A percentile compares a stretch with the other conserved stretches of the same genome.
Conservation (phyloP, 306 rosid genomes). For the Lithocarpus polystachyus region DNA sequence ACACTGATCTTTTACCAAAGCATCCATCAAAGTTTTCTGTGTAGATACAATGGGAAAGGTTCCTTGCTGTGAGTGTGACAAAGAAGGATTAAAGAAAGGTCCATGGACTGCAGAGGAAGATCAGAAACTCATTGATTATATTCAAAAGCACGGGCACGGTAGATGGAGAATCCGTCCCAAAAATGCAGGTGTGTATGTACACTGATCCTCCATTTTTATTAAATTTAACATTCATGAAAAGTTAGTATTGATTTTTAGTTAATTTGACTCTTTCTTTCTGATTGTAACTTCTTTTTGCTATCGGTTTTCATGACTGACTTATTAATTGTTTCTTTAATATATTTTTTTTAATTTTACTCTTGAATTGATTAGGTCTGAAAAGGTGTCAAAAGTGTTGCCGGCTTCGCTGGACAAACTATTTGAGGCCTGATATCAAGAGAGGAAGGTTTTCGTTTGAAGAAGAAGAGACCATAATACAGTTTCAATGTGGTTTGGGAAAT, state of each 20-base stretch:
- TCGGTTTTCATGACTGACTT: background rate
- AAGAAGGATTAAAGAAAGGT: constrained; percentile 59
- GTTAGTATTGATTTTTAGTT: background rate
- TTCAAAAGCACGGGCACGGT: constrained; percentile 59
- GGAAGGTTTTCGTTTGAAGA: constrained; percentile 69
- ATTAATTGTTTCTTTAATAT: background rate
- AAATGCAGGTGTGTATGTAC: constrained; percentile 47
- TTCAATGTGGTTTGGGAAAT: constrained; percentile 67
- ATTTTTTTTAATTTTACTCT: background rate
- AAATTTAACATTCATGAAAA: no score
- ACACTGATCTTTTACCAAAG: background rate
- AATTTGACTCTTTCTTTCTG: background rate
- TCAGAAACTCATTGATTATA: constrained; percentile 47
- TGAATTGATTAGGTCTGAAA: constrained; percentile 37
- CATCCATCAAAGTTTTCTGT: background rate
- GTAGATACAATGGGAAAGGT: constrained; percentile 37
- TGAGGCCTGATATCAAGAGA: constrained; percentile 70
- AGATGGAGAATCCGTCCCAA: constrained; percentile 69
- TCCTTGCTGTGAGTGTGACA: constrained; percentile 40
- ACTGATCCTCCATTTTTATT: no score
- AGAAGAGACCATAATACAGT: constrained; percentile 63
- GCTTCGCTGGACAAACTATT: constrained; percentile 69
- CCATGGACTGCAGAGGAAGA: constrained; percentile 81
- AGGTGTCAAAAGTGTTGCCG: constrained; percentile 78
- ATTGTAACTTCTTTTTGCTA: background rate